Evolutionary conservation across 2,329 filamentous ascomycete species (phyloP), one percentile per base, ranked within the genome.

Genomic region (Corinectria fuckeliana): DNA sequence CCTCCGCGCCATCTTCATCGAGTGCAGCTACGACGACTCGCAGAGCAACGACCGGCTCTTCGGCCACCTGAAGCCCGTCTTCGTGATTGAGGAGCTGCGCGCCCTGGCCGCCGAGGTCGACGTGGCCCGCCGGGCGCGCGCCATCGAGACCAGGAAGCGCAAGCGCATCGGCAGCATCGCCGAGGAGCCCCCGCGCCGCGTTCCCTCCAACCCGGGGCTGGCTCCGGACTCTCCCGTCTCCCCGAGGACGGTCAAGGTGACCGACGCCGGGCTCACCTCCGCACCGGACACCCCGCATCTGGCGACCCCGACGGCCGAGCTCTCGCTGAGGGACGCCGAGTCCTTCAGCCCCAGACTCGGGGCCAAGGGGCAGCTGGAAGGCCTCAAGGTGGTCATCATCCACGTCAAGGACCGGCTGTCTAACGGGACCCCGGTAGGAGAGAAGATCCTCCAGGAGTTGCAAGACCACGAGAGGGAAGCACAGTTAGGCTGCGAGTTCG

Each of bases 11-110:
- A 90, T 99, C 11, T 94, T 98, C 72, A 96, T 99, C 68, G 95
- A 99, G 79, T 98, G 94, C 75, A 96, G 92, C 62, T 99, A 94
- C 74, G 91, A 92, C 61, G 90, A 97, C 74, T 85, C 86, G 7
- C 90, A 93, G 69, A 83, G 86, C 20, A 88, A 95, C 60, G 88
- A 90, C 49, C 85, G 88, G 0, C 82, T 99, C 0, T 99, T 93
- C 65, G 95, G 95, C 0, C 95, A 99, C 69, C 80, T 99, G 13
- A 91, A 92, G 34, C 95, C 95, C 0, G 82, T 88, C 1, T 95
- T 92, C 73, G 77, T 99, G 11, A 86, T 94, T 21, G 85, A 90
- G 44, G 95, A 99, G 75, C 81, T 99, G 58, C 81, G 81, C 30
- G 82, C 79, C 0, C 82, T 99, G 2, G 93, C 92, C 0, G 78